Evolutionary conservation across 352 stramenopile species (phyloP).

Genomic region (Blastocystis sp.): DNA sequence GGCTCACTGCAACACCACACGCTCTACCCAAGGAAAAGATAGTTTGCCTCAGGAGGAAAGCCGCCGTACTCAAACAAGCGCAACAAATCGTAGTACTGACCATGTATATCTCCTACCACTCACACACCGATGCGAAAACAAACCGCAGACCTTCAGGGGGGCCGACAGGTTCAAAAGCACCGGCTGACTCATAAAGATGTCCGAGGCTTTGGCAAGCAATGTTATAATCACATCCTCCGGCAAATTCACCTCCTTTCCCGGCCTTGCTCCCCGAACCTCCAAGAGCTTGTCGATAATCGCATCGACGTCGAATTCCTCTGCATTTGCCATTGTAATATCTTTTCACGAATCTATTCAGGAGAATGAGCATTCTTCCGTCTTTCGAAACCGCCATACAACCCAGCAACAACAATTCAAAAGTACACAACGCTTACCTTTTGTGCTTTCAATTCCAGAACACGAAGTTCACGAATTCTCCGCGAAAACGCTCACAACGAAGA

Average conservation of each 20-base stretch:
- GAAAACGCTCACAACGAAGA: neutral
- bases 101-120: slow-evolving; percentile 84
- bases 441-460: too few relatives aligned
- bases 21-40: slow-evolving; percentile 90
- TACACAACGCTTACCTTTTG: neutral
- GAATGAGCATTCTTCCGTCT: neutral
- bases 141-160: slow-evolving; percentile 93
- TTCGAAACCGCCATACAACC: neutral
- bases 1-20: neutral
- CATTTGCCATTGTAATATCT: slow-evolving; percentile 14
- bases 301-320: slow-evolving; percentile 70
- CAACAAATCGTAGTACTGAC: slow-evolving; percentile 96
- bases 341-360: slow-evolving; percentile 3
- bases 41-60: slow-evolving; percentile 89
- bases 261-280: slow-evolving; percentile 81
- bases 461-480: neutral
- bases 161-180: slow-evolving; percentile 97
- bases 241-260: slow-evolving; percentile 85
- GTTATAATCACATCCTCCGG: slow-evolving; percentile 91
- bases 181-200: slow-evolving; percentile 95
- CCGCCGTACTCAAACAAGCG: slow-evolving; percentile 88
- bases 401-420: neutral
- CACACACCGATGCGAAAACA: neutral
- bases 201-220: slow-evolving; percentile 90
- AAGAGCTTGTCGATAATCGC: slow-evolving; percentile 74